phyloP scores from a whole-genome alignment of 495 filamentous ascomycete genomes.

The Bacidia gigantensis region DNA sequence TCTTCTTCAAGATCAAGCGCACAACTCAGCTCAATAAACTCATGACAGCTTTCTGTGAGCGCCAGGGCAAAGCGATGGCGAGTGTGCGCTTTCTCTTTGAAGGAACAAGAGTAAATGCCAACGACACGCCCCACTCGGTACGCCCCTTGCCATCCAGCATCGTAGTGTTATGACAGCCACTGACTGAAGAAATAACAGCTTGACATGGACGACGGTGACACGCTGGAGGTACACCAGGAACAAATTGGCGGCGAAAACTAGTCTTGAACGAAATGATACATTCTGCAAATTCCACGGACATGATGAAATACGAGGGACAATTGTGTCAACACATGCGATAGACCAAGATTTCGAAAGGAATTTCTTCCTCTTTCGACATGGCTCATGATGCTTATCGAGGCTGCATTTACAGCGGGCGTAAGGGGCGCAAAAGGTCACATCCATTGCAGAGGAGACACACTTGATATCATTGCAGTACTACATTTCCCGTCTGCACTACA shows the following conservation, averaged over 20 bases:
- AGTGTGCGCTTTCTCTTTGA: constrained; percentile 94
- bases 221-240: constrained; percentile 95
- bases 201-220: constrained; percentile 94
- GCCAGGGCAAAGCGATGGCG: constrained; percentile 74
- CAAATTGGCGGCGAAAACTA: constrained; percentile 60
- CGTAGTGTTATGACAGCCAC: no score
- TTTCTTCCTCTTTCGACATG: not conserved
- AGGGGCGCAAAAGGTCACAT: not conserved
- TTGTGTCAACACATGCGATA: not conserved
- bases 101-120: constrained; percentile 74
- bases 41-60: constrained; percentile 97
- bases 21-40: constrained; percentile 91
- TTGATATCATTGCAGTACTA: not conserved
- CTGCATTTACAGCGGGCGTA: constrained; percentile 1
- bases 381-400: not conserved
- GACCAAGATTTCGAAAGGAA: not conserved
- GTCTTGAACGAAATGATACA: not conserved
- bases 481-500: no score
- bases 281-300: not conserved
- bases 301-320: not conserved
- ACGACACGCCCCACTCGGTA: constrained; percentile 85
- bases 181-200: constrained; percentile 40
- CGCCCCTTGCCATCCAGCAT: no score
- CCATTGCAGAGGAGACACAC: not conserved
- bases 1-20: constrained; percentile 99